Percentiles rank a stretch among this genome's conserved stretches.
Evolutionary conservation across 768 basidiomycete genomes (phyloP).

Genomic region (Fistulinella prunicolor): DNA sequence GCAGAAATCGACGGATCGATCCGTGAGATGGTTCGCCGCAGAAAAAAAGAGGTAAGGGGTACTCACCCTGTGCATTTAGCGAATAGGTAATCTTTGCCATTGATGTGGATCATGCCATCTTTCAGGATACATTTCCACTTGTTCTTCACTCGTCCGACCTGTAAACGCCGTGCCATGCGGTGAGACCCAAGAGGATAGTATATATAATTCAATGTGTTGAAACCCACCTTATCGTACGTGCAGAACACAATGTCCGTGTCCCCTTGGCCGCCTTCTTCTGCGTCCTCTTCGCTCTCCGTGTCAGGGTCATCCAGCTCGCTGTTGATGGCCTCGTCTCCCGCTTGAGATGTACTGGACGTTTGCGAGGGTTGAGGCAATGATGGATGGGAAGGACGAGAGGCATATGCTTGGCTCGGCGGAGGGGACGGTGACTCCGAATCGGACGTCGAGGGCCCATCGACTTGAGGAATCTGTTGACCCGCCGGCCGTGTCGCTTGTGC

Average conservation of each 20-base stretch:
- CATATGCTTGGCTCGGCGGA: slow-evolving; percentile 57
- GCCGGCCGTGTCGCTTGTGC: slow-evolving; percentile 18
- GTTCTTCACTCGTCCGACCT: slow-evolving; percentile 99
- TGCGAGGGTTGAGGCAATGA: slow-evolving; percentile 66
- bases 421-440: slow-evolving; percentile 70
- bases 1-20: background rate
- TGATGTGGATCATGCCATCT: slow-evolving; percentile 96
- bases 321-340: slow-evolving; percentile 84
- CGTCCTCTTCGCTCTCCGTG: slow-evolving; percentile 80
- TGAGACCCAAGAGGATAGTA: background rate
- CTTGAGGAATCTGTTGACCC: slow-evolving; percentile 60
- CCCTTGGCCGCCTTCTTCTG: slow-evolving; percentile 68
- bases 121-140: slow-evolving; percentile 99
- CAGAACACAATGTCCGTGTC: slow-evolving; percentile 95
- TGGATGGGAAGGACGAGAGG: slow-evolving; percentile 69
- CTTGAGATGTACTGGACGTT: slow-evolving; percentile 34
- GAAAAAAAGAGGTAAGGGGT: slow-evolving; percentile 3
- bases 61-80: slow-evolving; percentile 94
- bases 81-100: slow-evolving; percentile 97
- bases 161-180: background rate
- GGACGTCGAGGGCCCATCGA: slow-evolving; percentile 71
- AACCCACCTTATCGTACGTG: slow-evolving; percentile 91
- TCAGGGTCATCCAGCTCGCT: slow-evolving; percentile 97
- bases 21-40: background rate
- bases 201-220: slow-evolving; percentile 1